Evolutionary conservation across 1,284 basidiomycete species (phyloP), one percentile per base, ranked within the genome.

Genomic region (Apiotrichum laibachii): DNA sequence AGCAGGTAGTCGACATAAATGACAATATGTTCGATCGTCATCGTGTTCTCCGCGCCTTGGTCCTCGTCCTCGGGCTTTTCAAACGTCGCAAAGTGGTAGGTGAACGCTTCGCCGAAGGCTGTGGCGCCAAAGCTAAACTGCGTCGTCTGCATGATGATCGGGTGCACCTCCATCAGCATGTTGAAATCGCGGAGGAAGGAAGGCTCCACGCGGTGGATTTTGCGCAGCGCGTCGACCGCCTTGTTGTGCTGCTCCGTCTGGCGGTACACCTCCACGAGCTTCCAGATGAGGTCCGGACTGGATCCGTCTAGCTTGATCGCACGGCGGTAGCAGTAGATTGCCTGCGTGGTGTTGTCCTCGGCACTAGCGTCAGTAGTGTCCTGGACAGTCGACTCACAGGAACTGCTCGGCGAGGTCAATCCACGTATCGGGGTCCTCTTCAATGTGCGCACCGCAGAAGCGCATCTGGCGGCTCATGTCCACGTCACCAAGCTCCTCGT

Each of bases 251-350:
- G 86, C 1, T 85, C 86, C 34, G 88, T 83, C 63, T 90, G 86
- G 64, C 88, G 87, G 7, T 92, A 87, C 8, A 97, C 82, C 5
- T 85, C 81, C 0, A 93, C 91, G 2, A 92, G 85, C 67, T 98
- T 92, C 91, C 92, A 97, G 26, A 95, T 83, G 1, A 89, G 88
- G 60, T 89, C 87, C 11, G 91, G 83, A 63, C 97, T 93, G 6
- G 82, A 81, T 7, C 89, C 87, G 70, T 94, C 88, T 31, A 89
- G 81, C 62, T 84, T 86, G 70, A 88, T 85, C 0, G 90, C 85
- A 71, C 97, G 94, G 0, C 88, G 83, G 68, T 90, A 89, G 72
- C 95, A 98, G 73, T 98, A 97, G 33, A 96, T 79, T 0, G 92
- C 90, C 77, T 98, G 92, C 56, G 92, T 87, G 47, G 85, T 82